These are phyloP conservation scores for Thalassiosira profunda DNA, from an alignment of 108 stramenopile species.

Conservation along the genomic window DNA sequence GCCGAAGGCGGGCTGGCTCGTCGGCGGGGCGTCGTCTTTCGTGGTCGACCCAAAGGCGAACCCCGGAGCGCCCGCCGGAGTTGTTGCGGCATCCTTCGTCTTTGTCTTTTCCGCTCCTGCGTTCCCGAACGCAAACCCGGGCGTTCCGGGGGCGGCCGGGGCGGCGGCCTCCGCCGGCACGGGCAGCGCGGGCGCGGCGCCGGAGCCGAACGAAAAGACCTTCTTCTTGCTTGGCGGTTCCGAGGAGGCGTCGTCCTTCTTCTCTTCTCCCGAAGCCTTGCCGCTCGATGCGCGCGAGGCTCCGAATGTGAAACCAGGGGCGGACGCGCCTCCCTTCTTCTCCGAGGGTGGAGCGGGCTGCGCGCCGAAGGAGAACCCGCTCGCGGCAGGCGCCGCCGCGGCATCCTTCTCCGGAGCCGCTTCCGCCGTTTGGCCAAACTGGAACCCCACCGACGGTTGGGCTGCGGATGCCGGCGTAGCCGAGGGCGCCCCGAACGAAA, in stretches of 20 bases:
- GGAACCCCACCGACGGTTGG: slow-evolving; percentile 3
- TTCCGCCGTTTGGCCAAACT: slow-evolving; percentile 4
- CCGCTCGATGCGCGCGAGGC: not conserved
- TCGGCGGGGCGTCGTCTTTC: too few relatives aligned
- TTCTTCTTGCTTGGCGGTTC: slow-evolving; percentile 6
- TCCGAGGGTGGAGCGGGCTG: too few relatives aligned
- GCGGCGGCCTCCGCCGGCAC: not conserved
- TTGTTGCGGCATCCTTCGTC: not conserved
- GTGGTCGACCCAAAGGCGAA: slow-evolving; percentile 1
- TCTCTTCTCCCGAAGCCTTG: not conserved
- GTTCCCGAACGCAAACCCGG: not conserved
- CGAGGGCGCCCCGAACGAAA: not conserved
- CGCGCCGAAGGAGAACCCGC: too few relatives aligned
- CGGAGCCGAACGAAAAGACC: slow-evolving; percentile 15
- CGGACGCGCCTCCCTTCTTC: too few relatives aligned
- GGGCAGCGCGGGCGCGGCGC: slow-evolving; percentile 1
- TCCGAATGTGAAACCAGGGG: too few relatives aligned
- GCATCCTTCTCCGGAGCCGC: not conserved
- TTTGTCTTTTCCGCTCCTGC: not conserved
- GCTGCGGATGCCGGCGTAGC: slow-evolving; percentile 10
- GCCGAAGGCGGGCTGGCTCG: too few relatives aligned
- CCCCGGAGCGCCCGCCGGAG: too few relatives aligned
- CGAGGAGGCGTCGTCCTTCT: slow-evolving; percentile 13
- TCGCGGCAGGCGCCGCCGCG: not conserved
- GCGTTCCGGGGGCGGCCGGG: not conserved